A percentile compares a stretch with the other conserved stretches of the same genome.
These are phyloP conservation scores for Fusarium keratoplasticum DNA, from an alignment of 2,329 filamentous ascomycete species.

Conservation along the genomic window DNA sequence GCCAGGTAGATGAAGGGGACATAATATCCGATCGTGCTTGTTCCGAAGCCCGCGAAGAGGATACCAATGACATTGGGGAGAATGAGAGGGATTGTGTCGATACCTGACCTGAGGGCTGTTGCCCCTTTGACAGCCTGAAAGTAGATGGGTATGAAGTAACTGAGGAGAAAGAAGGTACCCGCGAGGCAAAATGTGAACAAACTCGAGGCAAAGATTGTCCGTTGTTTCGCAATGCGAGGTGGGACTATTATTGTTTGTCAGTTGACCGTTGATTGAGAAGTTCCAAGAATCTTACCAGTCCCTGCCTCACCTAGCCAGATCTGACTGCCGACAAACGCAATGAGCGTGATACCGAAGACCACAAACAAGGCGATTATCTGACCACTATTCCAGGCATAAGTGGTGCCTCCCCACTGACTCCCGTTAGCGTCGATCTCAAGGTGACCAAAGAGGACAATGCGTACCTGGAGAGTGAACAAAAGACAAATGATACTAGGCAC, in stretches of 20 bases:
- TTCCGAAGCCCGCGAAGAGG: slow-evolving; percentile 38
- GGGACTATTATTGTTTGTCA: neutral
- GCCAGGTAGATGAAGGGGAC: slow-evolving; percentile 51
- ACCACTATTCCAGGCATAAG: neutral
- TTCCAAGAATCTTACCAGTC: neutral
- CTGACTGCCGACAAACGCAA: slow-evolving; percentile 4
- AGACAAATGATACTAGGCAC: neutral
- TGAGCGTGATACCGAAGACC: neutral
- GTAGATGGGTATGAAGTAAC: slow-evolving; percentile 62
- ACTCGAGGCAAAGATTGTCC: neutral
- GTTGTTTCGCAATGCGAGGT: neutral
- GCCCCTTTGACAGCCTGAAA: slow-evolving; percentile 58
- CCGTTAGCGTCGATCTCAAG: neutral
- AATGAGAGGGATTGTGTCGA: slow-evolving; percentile 39
- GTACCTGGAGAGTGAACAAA: neutral
- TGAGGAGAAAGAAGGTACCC: neutral
- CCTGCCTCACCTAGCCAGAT: neutral
- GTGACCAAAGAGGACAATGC: neutral
- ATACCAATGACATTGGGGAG: slow-evolving; percentile 31
- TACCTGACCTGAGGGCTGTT: slow-evolving; percentile 38
- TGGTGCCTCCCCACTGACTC: neutral
- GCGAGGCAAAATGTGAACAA: slow-evolving; percentile 5
- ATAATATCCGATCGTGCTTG: slow-evolving; percentile 52
- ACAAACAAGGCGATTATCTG: slow-evolving; percentile 1
- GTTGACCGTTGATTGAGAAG: accelerated